phyloP scores from a whole-genome alignment of 2,329 filamentous ascomycete genomes.

The Sporothrix luriei region DNA sequence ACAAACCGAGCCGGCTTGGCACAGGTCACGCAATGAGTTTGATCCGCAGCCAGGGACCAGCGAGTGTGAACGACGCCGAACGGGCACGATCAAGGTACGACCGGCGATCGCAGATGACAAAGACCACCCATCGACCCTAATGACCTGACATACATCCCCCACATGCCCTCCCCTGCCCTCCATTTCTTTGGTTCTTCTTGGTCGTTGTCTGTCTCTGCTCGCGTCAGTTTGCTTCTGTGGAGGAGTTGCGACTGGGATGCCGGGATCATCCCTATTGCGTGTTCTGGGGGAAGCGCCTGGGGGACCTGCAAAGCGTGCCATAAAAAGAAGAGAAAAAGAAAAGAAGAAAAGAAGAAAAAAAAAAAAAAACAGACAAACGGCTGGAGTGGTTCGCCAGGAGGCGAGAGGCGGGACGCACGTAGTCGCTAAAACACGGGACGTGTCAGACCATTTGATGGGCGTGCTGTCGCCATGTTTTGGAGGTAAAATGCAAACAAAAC shows the following conservation, averaged over 20 bases:
- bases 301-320: not conserved
- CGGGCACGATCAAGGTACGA: not conserved
- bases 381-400: conserved; percentile 19
- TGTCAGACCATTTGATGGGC: conserved; percentile 17
- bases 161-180: conserved; percentile 7
- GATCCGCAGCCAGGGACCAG: not conserved
- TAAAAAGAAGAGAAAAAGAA: not conserved
- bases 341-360: not conserved
- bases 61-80: not conserved
- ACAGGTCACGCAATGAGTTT: conserved; percentile 24
- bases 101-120: conserved; percentile 6
- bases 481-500: not conserved
- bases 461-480: not conserved
- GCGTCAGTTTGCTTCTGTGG: conserved; percentile 15
- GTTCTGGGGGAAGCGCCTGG: conserved; percentile 18
- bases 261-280: conserved; percentile 27
- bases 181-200: no score
- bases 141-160: conserved; percentile 13
- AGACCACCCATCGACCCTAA: not conserved
- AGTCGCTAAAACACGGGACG: conserved; percentile 12
- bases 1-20: conserved; percentile 21
- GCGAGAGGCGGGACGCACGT: not conserved
- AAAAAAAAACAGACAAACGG: not conserved
- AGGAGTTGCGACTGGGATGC: conserved; percentile 28
- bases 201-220: not conserved